phyloP scores from a whole-genome alignment of 2,329 filamentous ascomycete species.

The Tothia fuscella region DNA sequence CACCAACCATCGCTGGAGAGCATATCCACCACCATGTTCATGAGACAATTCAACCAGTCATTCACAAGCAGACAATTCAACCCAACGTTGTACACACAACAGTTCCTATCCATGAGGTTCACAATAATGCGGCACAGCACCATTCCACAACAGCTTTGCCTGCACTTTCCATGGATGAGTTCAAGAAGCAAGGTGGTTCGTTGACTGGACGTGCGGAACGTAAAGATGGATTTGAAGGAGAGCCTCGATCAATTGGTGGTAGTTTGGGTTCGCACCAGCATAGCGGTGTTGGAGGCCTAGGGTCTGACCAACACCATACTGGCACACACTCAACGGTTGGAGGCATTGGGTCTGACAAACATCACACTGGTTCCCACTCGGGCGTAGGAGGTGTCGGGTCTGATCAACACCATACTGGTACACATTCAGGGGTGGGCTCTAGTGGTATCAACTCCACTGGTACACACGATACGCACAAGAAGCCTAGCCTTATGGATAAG shows the following conservation, averaged over 20 bases:
- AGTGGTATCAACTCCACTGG: conserved; percentile 13
- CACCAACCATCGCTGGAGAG: conserved; percentile 44
- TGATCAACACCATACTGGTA: conserved; percentile 12
- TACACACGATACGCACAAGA: conserved; percentile 19
- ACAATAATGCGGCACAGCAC: conserved; percentile 54
- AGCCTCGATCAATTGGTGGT: conserved; percentile 9
- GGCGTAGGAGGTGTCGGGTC: neutral
- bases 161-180: conserved; percentile 52
- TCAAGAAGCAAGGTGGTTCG: conserved; percentile 42
- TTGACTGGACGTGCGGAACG: conserved; percentile 43
- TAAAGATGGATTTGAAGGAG: conserved; percentile 47
- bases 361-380: neutral
- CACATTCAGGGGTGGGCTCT: conserved; percentile 4
- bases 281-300: too few relatives aligned
- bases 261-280: conserved; percentile 10
- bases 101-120: conserved; percentile 58
- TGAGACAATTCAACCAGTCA: conserved; percentile 57
- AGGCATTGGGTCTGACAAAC: neutral
- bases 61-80: conserved; percentile 58
- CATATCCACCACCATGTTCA: conserved; percentile 55
- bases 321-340: neutral
- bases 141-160: conserved; percentile 54
- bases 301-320: too few relatives aligned
- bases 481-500: conserved; percentile 40
- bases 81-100: conserved; percentile 60